Base-by-base conservation (phyloP, 768 basidiomycete species). In the Collybiopsis luxurians region DNA sequence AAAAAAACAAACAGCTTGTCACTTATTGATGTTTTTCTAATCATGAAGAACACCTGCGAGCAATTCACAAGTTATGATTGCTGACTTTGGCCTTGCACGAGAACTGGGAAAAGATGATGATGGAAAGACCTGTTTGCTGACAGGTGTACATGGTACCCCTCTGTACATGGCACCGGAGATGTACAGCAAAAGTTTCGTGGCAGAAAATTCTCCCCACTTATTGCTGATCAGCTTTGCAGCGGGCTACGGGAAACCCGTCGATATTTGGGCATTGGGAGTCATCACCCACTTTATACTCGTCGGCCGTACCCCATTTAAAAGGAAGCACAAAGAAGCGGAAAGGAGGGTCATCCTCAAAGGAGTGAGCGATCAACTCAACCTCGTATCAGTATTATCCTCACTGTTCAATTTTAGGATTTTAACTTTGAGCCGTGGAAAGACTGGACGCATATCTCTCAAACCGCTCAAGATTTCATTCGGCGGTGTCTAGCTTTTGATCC, bases 101-200 rank as follows among this genome's bases (percentile, higher is more conserved):
- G 40, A n/a, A 5, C 7, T 42, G 40, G 17, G n/a, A 19, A 42
- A 19, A 1, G 40, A 89, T 23, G 79, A 89, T 70, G 79, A 86
- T 19, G 86, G 87, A 59, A 78, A 82, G 50, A 84, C 85, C 67
- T 78, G 87, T 61, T 71, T 86, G 59, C 71, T 90, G 49, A 90
- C 87, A 1, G 89, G 89, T 63, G 85, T 90, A 38, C 90, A 89
- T 63, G 88, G 88, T 24, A 87, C 86, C 1, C 85, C 83, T 21
- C 84, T 84, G 71, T 87, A 87, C 68, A 86, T 84, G 80, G 84
- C 88, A 10, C 87, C 87, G 1, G 87, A 90, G 67, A 88, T 89
- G 60, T 87, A 87, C 75, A 79, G 78, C 66, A 86, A 86, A 66
- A 74, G 80, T 84, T n/a, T 57, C 27, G 78, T 60, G 1, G 44